These are phyloP conservation scores for Pinus albicaulis DNA, from an alignment of 75 land plant genomes.

Conservation along the genomic window DNA sequence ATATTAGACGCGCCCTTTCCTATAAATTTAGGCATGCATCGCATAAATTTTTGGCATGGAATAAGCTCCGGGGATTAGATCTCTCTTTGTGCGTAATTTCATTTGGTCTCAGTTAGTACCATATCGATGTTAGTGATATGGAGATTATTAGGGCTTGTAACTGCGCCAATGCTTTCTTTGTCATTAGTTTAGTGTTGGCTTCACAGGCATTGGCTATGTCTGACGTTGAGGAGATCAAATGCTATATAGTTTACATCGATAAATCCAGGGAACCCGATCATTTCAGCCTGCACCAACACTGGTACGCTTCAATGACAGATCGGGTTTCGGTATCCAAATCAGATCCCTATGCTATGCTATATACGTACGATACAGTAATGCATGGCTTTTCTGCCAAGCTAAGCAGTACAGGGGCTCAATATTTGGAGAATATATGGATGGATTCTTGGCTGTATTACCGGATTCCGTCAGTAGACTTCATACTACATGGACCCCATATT, in stretches of 20 bases:
- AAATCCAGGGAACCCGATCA: constrained; percentile 14
- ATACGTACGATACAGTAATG: constrained; percentile 39
- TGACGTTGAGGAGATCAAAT: not conserved
- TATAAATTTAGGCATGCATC: too few relatives aligned
- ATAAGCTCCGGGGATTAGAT: too few relatives aligned
- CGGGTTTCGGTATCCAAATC: not conserved
- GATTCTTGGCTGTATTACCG: constrained; percentile 13
- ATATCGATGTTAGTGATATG: too few relatives aligned
- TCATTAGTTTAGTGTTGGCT: too few relatives aligned
- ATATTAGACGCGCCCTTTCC: too few relatives aligned
- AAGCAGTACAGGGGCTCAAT: constrained; percentile 27
- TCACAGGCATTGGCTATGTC: too few relatives aligned
- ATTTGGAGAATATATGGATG: constrained; percentile 26
- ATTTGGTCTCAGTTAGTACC: too few relatives aligned
- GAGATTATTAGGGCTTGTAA: too few relatives aligned
- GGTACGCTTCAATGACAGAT: constrained; percentile 26
- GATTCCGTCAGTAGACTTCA: constrained; percentile 28
- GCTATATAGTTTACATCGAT: constrained; percentile 21
- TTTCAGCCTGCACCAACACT: constrained; percentile 19
- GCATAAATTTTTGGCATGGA: too few relatives aligned
- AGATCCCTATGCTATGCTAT: constrained; percentile 14
- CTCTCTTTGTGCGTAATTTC: too few relatives aligned
- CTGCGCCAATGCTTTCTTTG: too few relatives aligned
- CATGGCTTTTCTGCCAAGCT: constrained; percentile 50
- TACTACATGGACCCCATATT: constrained; percentile 50